Evolutionary conservation across 192 early-diverging fungal species (phyloP), one percentile per base, ranked within the genome.

Genomic region (Dimargaris cristalligena): DNA sequence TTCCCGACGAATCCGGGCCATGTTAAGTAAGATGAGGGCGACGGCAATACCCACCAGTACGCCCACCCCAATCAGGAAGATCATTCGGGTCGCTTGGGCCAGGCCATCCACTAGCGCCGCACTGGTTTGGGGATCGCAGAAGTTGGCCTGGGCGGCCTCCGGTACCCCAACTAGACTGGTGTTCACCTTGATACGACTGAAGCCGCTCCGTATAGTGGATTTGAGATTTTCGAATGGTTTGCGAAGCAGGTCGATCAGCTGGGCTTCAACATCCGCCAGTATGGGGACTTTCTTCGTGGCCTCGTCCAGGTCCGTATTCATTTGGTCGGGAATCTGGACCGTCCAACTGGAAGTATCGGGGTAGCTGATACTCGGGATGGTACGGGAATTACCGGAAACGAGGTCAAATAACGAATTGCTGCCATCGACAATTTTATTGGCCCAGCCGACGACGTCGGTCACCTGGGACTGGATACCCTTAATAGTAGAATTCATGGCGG

Each of bases 171-270:
- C 20, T 4, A 34, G 32, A 1, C 34, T 35, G 20, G 28, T 26
- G 33, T 57, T 57, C 18, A 35, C 33, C 11, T 9, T 13, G 0
- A 31, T 35, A 11, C 33, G 55, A 26, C 13, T n/a, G 18, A 57
- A 31, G 14, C 30, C 22, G 4, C 26, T n/a, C 0, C 35, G 33
- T 18, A 57, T 57, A 3, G 13, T 25, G 0, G 0, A n/a, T 26
- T 57, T 57, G 34, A 57, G 35, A 35, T 22, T n/a, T 34, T 57
- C 55, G 23, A 57, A 57, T 8, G 55, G 55, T 6, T 57, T 25
- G 4, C 55, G 55, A 0, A 57, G 28, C 26, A 31, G 18, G 55
- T 32, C 55, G 18, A 57, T 25, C 35, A 57, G 32, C 33, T 16
- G 18, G 16, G 34, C 34, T n/a, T 57, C 28, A 4, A 57, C 32